phyloP scores from a whole-genome alignment of 345 rosid genomes.

The Melaleuca quinquenervia region DNA sequence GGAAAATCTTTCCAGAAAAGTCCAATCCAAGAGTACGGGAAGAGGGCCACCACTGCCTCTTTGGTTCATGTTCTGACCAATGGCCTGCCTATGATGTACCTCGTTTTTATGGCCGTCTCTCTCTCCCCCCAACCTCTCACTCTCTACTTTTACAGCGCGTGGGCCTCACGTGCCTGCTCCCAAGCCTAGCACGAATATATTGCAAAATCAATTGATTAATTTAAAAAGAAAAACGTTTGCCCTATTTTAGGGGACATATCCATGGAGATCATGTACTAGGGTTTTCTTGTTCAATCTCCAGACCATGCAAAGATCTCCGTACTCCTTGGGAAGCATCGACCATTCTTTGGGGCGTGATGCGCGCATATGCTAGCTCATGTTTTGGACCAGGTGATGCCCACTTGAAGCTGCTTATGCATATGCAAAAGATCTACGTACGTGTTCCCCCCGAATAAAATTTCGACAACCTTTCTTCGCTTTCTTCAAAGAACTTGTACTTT shows the following conservation, averaged over 20 bases:
- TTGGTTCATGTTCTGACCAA: constrained; percentile 32
- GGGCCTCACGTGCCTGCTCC: neutral
- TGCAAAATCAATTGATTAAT: neutral
- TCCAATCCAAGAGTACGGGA: constrained; percentile 94
- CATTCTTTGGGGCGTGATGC: neutral
- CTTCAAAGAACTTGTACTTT: neutral
- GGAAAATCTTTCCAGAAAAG: constrained; percentile 80
- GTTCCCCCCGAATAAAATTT: neutral
- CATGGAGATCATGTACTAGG: neutral
- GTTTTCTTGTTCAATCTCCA: neutral
- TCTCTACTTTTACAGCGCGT: constrained; percentile 3
- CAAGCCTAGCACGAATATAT: neutral
- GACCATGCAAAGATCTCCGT: neutral
- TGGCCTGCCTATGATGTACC: constrained; percentile 31
- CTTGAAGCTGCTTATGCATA: neutral
- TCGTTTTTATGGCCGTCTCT: constrained; percentile 21
- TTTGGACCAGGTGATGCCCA: neutral
- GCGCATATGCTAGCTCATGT: neutral
- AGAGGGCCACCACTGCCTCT: constrained; percentile 41
- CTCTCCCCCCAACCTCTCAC: neutral
- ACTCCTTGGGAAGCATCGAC: neutral
- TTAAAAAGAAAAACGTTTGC: neutral
- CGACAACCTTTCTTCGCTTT: neutral
- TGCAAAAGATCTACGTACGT: neutral
- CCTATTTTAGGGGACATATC: neutral